Evolutionary conservation across 2,329 filamentous ascomycete genomes (phyloP).

Genomic region (Pseudonectria foliicola): DNA sequence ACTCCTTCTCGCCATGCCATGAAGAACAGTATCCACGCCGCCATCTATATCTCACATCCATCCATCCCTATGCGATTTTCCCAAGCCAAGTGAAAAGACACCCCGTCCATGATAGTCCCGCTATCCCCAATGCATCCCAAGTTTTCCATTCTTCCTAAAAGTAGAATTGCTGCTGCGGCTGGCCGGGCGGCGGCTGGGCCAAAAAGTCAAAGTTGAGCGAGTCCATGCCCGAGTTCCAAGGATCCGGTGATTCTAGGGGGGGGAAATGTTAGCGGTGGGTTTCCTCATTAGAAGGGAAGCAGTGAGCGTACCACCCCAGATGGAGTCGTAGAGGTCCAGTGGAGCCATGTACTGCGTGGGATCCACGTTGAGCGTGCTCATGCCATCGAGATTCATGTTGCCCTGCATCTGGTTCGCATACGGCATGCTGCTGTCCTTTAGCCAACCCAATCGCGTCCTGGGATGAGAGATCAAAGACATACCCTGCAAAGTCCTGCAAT

Average conservation of each 20-base stretch:
- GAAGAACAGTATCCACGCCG: constrained; percentile 3
- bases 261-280: constrained; percentile 9
- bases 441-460: constrained; percentile 8
- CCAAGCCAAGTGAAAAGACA: too few relatives aligned
- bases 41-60: constrained; percentile 1
- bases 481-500: constrained; percentile 39
- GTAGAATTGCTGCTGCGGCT: constrained; percentile 52
- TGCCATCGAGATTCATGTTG: constrained; percentile 34
- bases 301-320: constrained; percentile 53
- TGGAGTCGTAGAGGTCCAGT: constrained; percentile 62
- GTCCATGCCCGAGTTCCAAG: constrained; percentile 50
- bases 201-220: constrained; percentile 55
- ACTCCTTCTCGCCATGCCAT: constrained; percentile 5
- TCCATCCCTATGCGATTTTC: background rate
- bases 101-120: constrained; percentile 6
- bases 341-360: constrained; percentile 55
- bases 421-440: constrained; percentile 22
- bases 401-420: constrained; percentile 32
- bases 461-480: constrained; percentile 9
- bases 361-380: constrained; percentile 46
- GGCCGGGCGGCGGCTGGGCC: constrained; percentile 51
- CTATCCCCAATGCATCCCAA: constrained; percentile 1
- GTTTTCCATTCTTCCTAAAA: constrained; percentile 31
- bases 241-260: constrained; percentile 47
- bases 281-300: background rate